phyloP scores from a whole-genome alignment of 1,139 yeast species.

The Pichia terricola region DNA sequence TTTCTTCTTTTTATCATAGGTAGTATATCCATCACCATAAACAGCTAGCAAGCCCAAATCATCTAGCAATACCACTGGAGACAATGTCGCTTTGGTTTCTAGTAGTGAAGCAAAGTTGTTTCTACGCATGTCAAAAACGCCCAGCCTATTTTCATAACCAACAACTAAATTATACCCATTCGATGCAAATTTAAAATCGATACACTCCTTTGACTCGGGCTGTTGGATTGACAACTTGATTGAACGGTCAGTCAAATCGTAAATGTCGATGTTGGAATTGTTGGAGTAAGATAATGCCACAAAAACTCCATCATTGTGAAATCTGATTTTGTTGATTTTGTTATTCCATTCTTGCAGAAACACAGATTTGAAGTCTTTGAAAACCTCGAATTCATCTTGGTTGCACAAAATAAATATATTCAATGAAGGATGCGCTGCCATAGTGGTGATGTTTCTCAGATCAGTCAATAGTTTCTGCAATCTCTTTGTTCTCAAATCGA shows the following conservation, averaged over 20 bases:
- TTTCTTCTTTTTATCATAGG: not conserved
- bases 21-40: not conserved
- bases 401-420: constrained; percentile 14
- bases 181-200: constrained; percentile 16
- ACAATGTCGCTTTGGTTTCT: not conserved
- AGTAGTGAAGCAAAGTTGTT: not conserved
- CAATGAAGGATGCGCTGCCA: constrained; percentile 18
- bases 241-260: constrained; percentile 23
- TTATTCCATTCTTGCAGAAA: constrained; percentile 6
- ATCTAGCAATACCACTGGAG: constrained; percentile 1
- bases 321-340: constrained; percentile 8
- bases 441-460: not conserved
- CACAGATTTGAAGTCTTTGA: constrained; percentile 2
- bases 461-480: not conserved
- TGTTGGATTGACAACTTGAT: constrained; percentile 20
- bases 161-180: constrained; percentile 11
- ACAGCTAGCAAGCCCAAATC: not conserved
- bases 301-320: constrained; percentile 62
- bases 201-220: not conserved
- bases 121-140: constrained; percentile 9
- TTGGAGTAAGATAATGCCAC: constrained; percentile 37
- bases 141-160: not conserved
- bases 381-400: constrained; percentile 12
- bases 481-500: constrained; percentile 1
- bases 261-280: constrained; percentile 33